Percentiles rank a stretch among this genome's conserved stretches.
Conservation (phyloP, 129 eudicot genomes). For the Apium graveolens region DNA sequence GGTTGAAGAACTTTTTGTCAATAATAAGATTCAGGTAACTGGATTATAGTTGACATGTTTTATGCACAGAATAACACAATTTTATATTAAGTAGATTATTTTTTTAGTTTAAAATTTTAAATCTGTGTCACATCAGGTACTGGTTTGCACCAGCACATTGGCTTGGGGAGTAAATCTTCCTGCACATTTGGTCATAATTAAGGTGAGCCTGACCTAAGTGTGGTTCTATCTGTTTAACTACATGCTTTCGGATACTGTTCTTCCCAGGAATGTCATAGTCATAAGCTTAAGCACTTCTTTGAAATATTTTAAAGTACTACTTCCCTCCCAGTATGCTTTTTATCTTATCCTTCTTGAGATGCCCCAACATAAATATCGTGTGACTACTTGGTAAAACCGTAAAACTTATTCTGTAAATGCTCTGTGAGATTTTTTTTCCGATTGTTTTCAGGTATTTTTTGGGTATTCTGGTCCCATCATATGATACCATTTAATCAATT, state of each 20-base stretch:
- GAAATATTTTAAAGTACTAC: not conserved
- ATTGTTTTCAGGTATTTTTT: too few relatives aligned
- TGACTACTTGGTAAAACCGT: not conserved
- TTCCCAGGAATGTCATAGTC: not conserved
- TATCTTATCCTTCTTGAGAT: not conserved
- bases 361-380: not conserved
- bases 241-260: not conserved
- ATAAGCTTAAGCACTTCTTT: not conserved
- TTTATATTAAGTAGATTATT: not conserved
- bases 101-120: not conserved
- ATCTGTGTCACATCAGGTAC: constrained; percentile 41
- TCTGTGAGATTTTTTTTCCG: not conserved
- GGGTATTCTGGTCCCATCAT: too few relatives aligned
- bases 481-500: not conserved
- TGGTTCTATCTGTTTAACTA: not conserved
- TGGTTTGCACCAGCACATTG: constrained; percentile 96
- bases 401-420: not conserved
- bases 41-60: not conserved
- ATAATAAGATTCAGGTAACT: constrained; percentile 91
- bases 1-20: constrained; percentile 95
- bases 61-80: not conserved
- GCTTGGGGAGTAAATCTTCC: constrained; percentile 99
- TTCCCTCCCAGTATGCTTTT: not conserved
- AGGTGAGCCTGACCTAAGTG: constrained; percentile 46
- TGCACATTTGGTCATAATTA: constrained; percentile 87